Evolutionary conservation across 148 eudicot species (phyloP).

Genomic region (Gaultheria prostrata): DNA sequence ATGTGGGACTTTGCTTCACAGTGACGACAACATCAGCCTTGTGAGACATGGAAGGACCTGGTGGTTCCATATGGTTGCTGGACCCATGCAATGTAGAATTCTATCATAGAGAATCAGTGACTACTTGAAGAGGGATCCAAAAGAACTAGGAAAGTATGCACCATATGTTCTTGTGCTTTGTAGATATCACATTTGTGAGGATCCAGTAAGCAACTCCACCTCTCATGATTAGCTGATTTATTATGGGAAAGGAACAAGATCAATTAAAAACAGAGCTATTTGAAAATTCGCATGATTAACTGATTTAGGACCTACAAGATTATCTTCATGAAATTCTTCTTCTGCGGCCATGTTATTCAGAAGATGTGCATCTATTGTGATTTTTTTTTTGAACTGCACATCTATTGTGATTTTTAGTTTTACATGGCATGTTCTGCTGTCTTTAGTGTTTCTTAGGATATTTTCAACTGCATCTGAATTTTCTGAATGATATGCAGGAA

Average conservation of each 20-base stretch:
- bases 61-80: neutral
- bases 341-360: neutral
- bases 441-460: neutral
- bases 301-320: neutral
- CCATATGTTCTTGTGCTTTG: neutral
- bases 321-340: neutral
- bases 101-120: neutral
- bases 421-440: neutral
- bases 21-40: neutral
- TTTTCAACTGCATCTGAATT: slow-evolving; percentile 16
- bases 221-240: too few relatives aligned
- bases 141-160: neutral
- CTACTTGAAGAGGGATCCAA: neutral
- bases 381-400: too few relatives aligned
- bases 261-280: neutral
- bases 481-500: slow-evolving; percentile 51
- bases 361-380: neutral
- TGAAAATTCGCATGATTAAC: neutral
- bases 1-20: too few relatives aligned
- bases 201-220: neutral
- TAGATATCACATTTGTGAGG: neutral
- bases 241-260: neutral
- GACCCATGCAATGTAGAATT: neutral
- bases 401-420: neutral
- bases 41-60: neutral